Evolutionary conservation across 257 asterid genomes (phyloP), one percentile per base, ranked within the genome.

Genomic region (Oldenlandia corymbosa): DNA sequence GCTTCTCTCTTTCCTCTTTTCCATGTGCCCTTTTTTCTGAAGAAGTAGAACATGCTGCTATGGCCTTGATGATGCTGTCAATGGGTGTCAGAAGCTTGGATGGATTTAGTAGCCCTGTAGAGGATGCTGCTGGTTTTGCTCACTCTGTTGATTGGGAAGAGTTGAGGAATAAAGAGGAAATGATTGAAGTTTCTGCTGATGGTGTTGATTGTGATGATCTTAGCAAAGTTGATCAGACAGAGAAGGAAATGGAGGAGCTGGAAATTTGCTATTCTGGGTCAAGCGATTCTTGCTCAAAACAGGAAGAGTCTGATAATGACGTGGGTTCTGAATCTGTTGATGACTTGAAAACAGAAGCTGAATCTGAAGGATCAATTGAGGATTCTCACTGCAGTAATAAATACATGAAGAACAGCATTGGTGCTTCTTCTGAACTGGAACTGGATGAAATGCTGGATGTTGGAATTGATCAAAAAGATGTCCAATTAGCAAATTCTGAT

Each of bases 1-100:
- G 65, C 66, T 63, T 75, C 39, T 58, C 81, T 12, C 61, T 56
- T 71, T 68, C 84, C 43, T 52, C 81, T 12, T 58, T 56, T 71
- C 66, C 84, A 41, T 52, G 72, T 68, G 37, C 68, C 58, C 69
- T 73, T 69, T 80, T 45, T 30, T 67, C 64, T 71, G 86, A 67
- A 36, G 85, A 78, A 42, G 77, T 51, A 10, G 77, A 73, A 61
- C 79, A 83, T 42, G 94, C 81, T 20, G 99, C 95, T 12, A 28
- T 49, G 63, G 71, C 81, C 73, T 76, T 90, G 88, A 68, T 92
- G 60, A 76, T 85, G 95, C 83, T 89, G n/a, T 87, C 96, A 0
- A 72, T 42, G 76, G 94, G 89, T 39, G 78, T 75, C 20, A 55
- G 51, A 37, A 59, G 74, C 43, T 75, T 64, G 71, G 52, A 23